Percentiles rank a stretch among this genome's conserved stretches.
These are phyloP conservation scores for Gnetum montanum DNA, from an alignment of 75 land plant species.

Conservation along the genomic window DNA sequence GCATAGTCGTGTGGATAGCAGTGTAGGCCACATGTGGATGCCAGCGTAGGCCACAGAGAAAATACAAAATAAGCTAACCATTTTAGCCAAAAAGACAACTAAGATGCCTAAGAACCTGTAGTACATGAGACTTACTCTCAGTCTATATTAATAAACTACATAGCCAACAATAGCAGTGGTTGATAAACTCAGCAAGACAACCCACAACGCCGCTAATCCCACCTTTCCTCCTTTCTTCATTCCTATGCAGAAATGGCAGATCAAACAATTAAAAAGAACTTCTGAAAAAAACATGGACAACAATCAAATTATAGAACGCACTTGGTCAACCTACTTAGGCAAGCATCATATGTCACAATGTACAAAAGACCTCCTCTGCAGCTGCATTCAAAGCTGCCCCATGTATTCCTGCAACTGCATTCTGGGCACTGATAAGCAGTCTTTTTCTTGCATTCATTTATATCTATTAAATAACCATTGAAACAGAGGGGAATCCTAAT, in stretches of 20 bases:
- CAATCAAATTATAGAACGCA: too few relatives aligned
- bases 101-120: too few relatives aligned
- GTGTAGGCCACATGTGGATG: too few relatives aligned
- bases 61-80: too few relatives aligned
- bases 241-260: too few relatives aligned
- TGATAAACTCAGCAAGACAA: conserved; percentile 42
- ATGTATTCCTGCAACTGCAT: conserved; percentile 94
- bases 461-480: conserved; percentile 46
- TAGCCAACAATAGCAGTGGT: conserved; percentile 64
- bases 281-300: not conserved
- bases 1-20: too few relatives aligned
- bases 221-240: conserved; percentile 35
- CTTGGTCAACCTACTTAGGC: conserved; percentile 60
- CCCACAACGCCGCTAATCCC: conserved; percentile 60
- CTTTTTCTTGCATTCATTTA: conserved; percentile 81
- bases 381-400: conserved; percentile 91
- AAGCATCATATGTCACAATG: conserved; percentile 78
- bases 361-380: conserved; percentile 69
- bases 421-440: conserved; percentile 74
- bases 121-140: conserved; percentile 81
- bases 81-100: too few relatives aligned
- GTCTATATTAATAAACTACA: conserved; percentile 81
- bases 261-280: not conserved
- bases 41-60: too few relatives aligned
- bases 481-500: not conserved